phyloP scores from a whole-genome alignment of 768 basidiomycete genomes.

The Russula sp. region DNA sequence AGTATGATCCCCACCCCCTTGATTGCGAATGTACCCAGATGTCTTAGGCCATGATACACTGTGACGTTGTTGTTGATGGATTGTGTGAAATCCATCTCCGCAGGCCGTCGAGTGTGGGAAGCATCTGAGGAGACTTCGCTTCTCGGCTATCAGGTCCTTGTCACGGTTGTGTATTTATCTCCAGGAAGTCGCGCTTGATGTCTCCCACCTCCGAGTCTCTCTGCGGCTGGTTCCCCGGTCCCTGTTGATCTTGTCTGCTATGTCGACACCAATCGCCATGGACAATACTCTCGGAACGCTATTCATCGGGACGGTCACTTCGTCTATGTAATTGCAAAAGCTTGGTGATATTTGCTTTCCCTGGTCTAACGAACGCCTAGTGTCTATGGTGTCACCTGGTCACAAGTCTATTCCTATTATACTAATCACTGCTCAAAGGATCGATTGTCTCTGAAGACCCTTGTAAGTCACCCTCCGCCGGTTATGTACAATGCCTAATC shows the following conservation, averaged over 20 bases:
- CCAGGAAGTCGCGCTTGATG: too few species aligned
- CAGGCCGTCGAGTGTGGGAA: too few species aligned
- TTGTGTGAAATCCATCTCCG: too few species aligned
- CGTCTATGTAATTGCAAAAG: not conserved
- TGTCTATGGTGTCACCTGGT: constrained; percentile 2
- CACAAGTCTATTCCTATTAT: constrained; percentile 6
- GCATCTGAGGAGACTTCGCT: too few species aligned
- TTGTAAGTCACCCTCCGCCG: not conserved
- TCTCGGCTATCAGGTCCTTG: too few species aligned
- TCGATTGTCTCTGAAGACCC: not conserved
- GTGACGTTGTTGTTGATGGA: too few species aligned
- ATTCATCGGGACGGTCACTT: not conserved
- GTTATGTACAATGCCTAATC: not conserved
- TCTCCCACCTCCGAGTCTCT: too few species aligned
- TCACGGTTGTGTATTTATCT: too few species aligned
- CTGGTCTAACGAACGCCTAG: not conserved
- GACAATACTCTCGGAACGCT: constrained; percentile 1
- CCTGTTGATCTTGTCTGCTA: not conserved
- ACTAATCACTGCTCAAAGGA: not conserved
- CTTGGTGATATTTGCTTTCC: not conserved
- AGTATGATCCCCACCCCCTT: too few species aligned
- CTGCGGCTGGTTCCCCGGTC: too few species aligned
- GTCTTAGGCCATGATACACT: too few species aligned
- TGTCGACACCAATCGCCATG: not conserved
- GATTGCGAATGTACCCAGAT: too few species aligned